Base-by-base conservation (phyloP, 2,329 filamentous ascomycete species). In the Didymella pinodella region DNA sequence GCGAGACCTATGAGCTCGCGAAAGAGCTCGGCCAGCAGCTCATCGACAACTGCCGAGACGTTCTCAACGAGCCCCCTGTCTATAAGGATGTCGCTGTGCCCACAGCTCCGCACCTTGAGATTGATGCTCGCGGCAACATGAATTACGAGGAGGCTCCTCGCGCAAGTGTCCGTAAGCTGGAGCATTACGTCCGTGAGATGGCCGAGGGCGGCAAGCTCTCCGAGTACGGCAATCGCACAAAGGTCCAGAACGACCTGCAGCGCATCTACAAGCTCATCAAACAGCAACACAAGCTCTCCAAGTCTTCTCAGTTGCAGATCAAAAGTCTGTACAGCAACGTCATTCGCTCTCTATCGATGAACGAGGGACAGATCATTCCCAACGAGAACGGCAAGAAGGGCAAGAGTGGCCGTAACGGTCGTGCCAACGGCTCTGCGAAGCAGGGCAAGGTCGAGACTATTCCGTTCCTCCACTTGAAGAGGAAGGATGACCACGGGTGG, bases 101-200 rank as follows among this genome's bases (percentile, higher is more conserved):
- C 28, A 98, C 95, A 16, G 95, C 91, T 3, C 95, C 95, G 36
- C 90, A 92, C 66, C 96, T 96, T 12, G 93, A 89, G n/a, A 88
- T 99, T 49, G 94, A 98, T 76, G 88, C 90, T 55, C 91, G 92
- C 52, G 95, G 95, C 62, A 97, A 96, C 80, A 87, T 99, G 75
- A 90, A 91, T 73, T 99, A 97, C 76, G 85, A 93, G 73, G 95
- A 99, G 78, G 86, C 90, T 7, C 91, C 93, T 54, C 87, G 95
- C 54, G 84, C 91, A 32, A 96, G 92, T 76, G 95, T 94, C 77
- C 90, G 95, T 70, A 99, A 99, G 82, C 86, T 99, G 44, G 95
- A 99, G 81, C 94, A 98, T 78, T 99, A 99, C 72, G 95, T 99
- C 48, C 92, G 92, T 75, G 93, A 98, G 78, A 98, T 99, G 95